Percentiles rank a stretch among this genome's conserved stretches.
phyloP scores from a whole-genome alignment of 495 filamentous ascomycete genomes.

The Parathielavia hyrcaniae region DNA sequence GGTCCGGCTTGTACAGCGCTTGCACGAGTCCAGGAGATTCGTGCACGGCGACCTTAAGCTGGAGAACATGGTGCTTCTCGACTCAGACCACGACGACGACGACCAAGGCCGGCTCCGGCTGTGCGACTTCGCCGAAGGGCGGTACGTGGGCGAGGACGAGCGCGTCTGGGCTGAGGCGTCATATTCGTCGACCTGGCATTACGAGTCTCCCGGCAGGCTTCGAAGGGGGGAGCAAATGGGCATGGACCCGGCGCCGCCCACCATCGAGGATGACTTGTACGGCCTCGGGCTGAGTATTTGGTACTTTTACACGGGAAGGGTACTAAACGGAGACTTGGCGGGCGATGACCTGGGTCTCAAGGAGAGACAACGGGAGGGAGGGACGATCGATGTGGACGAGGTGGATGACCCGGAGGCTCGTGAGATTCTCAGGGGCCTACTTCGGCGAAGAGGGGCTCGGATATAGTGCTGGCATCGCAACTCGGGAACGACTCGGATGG shows the following conservation, averaged over 20 bases:
- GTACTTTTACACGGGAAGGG: conserved; percentile 15
- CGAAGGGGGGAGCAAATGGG: conserved; percentile 2
- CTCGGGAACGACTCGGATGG: too few species aligned
- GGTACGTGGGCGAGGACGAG: conserved; percentile 13
- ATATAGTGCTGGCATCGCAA: too few species aligned
- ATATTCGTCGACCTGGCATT: conserved; percentile 10
- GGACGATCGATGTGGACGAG: neutral
- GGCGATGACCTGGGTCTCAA: conserved; percentile 3
- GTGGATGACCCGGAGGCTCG: conserved; percentile 12
- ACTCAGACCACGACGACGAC: neutral
- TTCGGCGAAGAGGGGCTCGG: conserved; percentile 11
- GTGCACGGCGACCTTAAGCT: conserved; percentile 10
- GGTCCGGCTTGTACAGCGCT: neutral
- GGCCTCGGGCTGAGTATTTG: conserved; percentile 15
- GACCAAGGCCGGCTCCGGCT: neutral
- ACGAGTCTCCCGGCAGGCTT: conserved; percentile 13
- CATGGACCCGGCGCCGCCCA: conserved; percentile 3
- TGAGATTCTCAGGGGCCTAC: conserved; percentile 2
- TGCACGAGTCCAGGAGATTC: conserved; percentile 7
- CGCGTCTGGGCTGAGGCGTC: neutral
- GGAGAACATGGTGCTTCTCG: conserved; percentile 11
- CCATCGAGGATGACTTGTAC: conserved; percentile 15
- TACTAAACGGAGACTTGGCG: conserved; percentile 1
- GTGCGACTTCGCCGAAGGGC: conserved; percentile 9
- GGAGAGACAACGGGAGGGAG: conserved; percentile 4